Evolutionary conservation across 306 rosid genomes (phyloP).

Genomic region (Ochetophila trinervis): DNA sequence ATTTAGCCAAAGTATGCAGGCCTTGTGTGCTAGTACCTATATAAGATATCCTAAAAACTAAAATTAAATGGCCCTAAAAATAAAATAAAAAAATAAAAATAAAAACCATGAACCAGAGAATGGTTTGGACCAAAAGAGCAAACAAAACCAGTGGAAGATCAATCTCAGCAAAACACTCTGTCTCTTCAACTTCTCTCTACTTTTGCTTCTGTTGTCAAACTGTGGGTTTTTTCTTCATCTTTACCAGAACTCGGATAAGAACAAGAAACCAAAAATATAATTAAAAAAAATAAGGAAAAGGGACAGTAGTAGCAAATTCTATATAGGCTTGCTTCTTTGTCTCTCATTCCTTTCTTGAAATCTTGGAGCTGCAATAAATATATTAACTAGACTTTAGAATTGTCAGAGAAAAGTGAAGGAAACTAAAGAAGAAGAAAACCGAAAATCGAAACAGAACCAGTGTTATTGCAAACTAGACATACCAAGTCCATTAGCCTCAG

Average conservation of each 20-base stretch:
- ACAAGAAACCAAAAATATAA: neutral
- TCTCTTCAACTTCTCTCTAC: conserved; percentile 32
- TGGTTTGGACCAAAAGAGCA: conserved; percentile 33
- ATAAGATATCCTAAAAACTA: conserved; percentile 36
- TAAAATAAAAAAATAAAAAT: conserved; percentile 2
- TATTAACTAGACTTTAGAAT: conserved; percentile 6
- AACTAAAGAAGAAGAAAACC: neutral
- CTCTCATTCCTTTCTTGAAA: conserved; percentile 52
- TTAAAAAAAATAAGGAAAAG: neutral
- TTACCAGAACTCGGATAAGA: conserved; percentile 17
- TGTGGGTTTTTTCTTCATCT: conserved; percentile 32
- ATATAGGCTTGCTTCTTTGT: conserved; percentile 48
- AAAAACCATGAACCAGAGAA: conserved; percentile 42
- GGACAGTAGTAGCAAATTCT: conserved; percentile 6
- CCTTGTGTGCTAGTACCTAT: conserved; percentile 42
- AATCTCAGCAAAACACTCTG: conserved; percentile 35
- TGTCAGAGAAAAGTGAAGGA: neutral
- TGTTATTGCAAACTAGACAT: conserved; percentile 9
- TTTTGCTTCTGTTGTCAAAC: conserved; percentile 44
- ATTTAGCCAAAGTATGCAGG: conserved; percentile 37
- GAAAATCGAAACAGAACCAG: conserved; percentile 4
- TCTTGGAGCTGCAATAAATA: conserved; percentile 44
- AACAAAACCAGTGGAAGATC: conserved; percentile 39
- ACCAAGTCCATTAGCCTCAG: conserved; percentile 74
- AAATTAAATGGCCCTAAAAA: conserved; percentile 23